Evolutionary conservation across 192 early-diverging fungal genomes (phyloP), one percentile per base, ranked within the genome.

Genomic region (Umbelopsis vinacea): DNA sequence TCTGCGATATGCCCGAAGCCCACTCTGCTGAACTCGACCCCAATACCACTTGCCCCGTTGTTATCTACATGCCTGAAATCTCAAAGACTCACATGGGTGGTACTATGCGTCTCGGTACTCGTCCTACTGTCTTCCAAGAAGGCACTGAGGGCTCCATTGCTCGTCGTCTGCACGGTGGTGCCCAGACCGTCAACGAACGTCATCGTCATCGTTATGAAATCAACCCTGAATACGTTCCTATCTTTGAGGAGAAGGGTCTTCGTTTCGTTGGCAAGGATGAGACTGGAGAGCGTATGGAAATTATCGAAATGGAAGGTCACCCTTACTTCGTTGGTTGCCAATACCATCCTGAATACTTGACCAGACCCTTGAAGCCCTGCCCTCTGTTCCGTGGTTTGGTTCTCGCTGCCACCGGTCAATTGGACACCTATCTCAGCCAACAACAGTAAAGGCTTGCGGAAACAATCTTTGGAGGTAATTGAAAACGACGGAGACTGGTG

Each of bases 131-230:
- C 54, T 94, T 94, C 89, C 87, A 89, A 82, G 53, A 71, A 10
- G 89, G 83, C 53, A 89, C 85, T 55, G 87, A 89, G 73, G 73
- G 80, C 52, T 93, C 91, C 15, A 87, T 79, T 37, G 87, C 92
- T 67, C 87, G 92, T 77, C 85, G 85, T 76, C 80, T 93, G 17
- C 90, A 94, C 73, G 82, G 86, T 55, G 69, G 70, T 68, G 83
- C 70, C n/a, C 47, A 80, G 29, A 71, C 78, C 45, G 85, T 96
- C 47, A 84, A 91, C 74, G 97, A 98, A 86, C 92, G 97, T 74
- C 96, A 99, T 73, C 92, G 97, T 75, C 97, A 99, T 75, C 90
- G 97, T 29, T 99, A 98, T 82, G 98, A 99, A 86, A 93, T 99
- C 66, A 99, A 98, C 83, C 97, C 97, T 12, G 86, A 90, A 53